These are phyloP conservation scores for Apophysomyces elegans DNA, from an alignment of 371 early-diverging fungal genomes.

Conservation along the genomic window DNA sequence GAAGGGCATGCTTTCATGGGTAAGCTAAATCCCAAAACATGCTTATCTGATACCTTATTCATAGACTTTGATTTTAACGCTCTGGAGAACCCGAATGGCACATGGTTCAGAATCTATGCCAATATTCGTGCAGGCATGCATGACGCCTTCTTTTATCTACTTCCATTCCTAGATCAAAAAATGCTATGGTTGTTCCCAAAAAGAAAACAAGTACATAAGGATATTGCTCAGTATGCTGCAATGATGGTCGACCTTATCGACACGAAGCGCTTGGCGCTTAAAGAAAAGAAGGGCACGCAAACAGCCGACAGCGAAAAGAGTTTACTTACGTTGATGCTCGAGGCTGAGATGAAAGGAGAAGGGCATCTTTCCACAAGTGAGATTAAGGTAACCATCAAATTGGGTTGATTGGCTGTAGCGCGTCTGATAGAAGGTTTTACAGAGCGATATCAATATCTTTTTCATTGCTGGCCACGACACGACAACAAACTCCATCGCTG, in stretches of 20 bases:
- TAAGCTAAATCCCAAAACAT: not conserved
- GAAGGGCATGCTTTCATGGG: slow-evolving; percentile 45
- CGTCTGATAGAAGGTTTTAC: not conserved
- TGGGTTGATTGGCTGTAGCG: not conserved
- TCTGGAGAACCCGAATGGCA: slow-evolving; percentile 21
- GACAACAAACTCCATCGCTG: not conserved
- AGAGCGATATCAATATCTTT: slow-evolving; percentile 4
- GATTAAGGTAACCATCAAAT: slow-evolving; percentile 18
- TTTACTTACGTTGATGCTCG: slow-evolving; percentile 41
- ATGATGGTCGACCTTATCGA: slow-evolving; percentile 42
- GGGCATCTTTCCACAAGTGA: slow-evolving; percentile 24
- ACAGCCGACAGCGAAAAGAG: slow-evolving; percentile 28
- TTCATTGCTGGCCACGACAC: slow-evolving; percentile 3
- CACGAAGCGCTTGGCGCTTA: slow-evolving; percentile 31
- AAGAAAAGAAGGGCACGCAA: slow-evolving; percentile 17
- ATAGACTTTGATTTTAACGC: slow-evolving; percentile 45
- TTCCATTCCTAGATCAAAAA: slow-evolving; percentile 52
- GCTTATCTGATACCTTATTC: not conserved
- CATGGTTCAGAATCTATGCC: slow-evolving; percentile 36
- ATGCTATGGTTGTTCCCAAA: slow-evolving; percentile 26
- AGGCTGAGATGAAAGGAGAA: slow-evolving; percentile 31
- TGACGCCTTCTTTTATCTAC: slow-evolving; percentile 45
- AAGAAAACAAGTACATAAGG: slow-evolving; percentile 24
- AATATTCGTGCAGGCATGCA: slow-evolving; percentile 23
- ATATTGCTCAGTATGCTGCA: slow-evolving; percentile 17